Conservation (phyloP, 805 yeast species). For the Metschnikowia cubensis region DNA sequence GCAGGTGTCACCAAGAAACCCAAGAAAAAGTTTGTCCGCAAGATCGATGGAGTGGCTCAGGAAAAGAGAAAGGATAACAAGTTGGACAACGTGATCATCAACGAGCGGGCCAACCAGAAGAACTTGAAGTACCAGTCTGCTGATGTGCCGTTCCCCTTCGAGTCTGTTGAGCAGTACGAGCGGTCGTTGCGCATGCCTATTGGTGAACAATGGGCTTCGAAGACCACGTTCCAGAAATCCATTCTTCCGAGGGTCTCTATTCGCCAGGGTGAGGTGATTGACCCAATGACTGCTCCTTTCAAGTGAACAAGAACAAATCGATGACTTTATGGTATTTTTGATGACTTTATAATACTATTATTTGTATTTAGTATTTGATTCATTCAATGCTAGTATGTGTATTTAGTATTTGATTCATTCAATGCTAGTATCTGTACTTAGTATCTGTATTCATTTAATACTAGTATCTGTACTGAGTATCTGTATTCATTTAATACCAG, state of each 20-base stretch:
- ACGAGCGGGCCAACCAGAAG: constrained; percentile 82
- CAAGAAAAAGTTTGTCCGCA: constrained; percentile 63
- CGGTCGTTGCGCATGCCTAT: constrained; percentile 91
- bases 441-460: no score
- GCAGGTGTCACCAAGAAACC: constrained; percentile 33
- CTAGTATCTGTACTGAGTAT: no score
- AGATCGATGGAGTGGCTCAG: constrained; percentile 68
- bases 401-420: no score
- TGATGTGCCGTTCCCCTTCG: constrained; percentile 94
- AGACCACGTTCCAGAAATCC: constrained; percentile 78
- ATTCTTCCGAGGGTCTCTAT: constrained; percentile 86
- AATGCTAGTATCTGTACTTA: no score
- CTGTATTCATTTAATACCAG: no score
- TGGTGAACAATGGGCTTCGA: constrained; percentile 94
- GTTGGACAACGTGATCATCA: constrained; percentile 78
- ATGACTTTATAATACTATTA: not conserved
- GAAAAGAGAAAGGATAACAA: constrained; percentile 76
- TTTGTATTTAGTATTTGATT: no score
- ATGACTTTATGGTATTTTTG: no score
- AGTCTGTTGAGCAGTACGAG: constrained; percentile 91
- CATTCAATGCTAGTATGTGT: no score
- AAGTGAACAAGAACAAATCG: constrained; percentile 30
- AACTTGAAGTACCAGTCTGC: constrained; percentile 79
- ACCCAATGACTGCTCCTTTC: constrained; percentile 87
- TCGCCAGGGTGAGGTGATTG: constrained; percentile 85